These are phyloP conservation scores for Ustilago tritici DNA, from an alignment of 1,284 basidiomycete genomes.

Conservation along the genomic window DNA sequence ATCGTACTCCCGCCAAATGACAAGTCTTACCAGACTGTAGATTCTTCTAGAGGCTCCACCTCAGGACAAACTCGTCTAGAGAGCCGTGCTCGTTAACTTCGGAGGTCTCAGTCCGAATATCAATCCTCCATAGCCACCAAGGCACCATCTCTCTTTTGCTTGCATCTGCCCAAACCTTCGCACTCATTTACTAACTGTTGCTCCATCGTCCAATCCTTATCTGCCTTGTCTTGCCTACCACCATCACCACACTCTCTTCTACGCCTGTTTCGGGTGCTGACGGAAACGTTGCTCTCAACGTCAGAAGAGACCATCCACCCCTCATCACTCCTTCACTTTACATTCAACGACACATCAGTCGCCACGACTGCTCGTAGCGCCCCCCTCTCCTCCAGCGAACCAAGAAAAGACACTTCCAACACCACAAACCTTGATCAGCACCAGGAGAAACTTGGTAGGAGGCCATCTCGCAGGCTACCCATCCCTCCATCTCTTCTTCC, in stretches of 20 bases:
- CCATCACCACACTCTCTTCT: neutral
- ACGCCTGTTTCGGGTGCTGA: neutral
- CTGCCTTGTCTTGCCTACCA: neutral
- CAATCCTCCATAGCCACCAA: neutral
- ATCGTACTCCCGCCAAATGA: neutral
- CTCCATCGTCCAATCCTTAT: neutral
- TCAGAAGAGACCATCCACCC: neutral
- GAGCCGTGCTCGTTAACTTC: neutral
- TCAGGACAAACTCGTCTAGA: neutral
- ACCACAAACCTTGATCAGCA: neutral
- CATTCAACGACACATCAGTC: neutral
- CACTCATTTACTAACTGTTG: neutral
- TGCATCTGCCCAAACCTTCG: neutral
- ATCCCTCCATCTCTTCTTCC: conserved; percentile 1
- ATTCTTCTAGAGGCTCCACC: neutral
- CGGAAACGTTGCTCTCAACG: neutral
- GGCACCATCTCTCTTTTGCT: neutral
- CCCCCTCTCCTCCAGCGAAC: neutral
- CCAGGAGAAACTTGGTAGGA: neutral
- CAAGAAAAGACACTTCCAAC: neutral
- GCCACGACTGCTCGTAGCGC: conserved; percentile 5
- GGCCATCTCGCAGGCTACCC: conserved; percentile 14
- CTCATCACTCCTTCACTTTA: neutral
- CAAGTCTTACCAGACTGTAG: too few species aligned
- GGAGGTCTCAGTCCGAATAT: neutral